Evolutionary conservation across 2,329 filamentous ascomycete genomes (phyloP), one percentile per base, ranked within the genome.

Genomic region (Pseudofabraea citricarpa): DNA sequence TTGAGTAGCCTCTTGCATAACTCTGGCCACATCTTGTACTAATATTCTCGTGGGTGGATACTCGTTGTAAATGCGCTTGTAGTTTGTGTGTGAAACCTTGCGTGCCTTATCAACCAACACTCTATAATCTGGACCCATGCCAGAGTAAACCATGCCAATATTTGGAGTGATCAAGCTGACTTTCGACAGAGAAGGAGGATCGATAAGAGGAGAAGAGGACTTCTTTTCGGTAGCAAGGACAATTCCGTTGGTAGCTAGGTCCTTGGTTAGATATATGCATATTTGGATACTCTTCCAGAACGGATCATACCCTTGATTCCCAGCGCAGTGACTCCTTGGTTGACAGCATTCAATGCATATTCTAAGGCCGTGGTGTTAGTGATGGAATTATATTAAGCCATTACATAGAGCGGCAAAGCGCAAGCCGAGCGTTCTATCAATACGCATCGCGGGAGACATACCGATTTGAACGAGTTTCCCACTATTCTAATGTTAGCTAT

Each of bases 61-160:
- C 73, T 98, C 93, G 72, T 98, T 98, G 77, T 98, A 98, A 74
- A 98, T 90, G 68, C 93, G 89, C 81, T 98, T 98, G 83, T 98
- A 98, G 67, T 84, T 86, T 37, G 93, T 95, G 73, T 98, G 93
- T 44, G 90, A 95, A 56, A 96, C 93, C 71, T 97, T 98, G 64
- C 93, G 90, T 57, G 93, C 93, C 69, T 90, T 91, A 75, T 98
- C 93, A 58, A 97, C 93, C 43, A 98, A 79, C 45, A 98, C 89
- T 67, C 93, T 84, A 74, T 97, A 98, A 70, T 98, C 93, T 47
- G 93, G 93, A 22, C 93, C 91, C 93, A 98, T 98, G 65, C 93
- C 93, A 41, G 90, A 90, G 74, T 98, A 98, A 60, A 98, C 93
- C 88, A 97, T 96, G 67, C 93, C 93, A 68, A 98, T 97, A 77